Conservation (phyloP, 495 filamentous ascomycete species). For the Podospora pseudopauciseta region DNA sequence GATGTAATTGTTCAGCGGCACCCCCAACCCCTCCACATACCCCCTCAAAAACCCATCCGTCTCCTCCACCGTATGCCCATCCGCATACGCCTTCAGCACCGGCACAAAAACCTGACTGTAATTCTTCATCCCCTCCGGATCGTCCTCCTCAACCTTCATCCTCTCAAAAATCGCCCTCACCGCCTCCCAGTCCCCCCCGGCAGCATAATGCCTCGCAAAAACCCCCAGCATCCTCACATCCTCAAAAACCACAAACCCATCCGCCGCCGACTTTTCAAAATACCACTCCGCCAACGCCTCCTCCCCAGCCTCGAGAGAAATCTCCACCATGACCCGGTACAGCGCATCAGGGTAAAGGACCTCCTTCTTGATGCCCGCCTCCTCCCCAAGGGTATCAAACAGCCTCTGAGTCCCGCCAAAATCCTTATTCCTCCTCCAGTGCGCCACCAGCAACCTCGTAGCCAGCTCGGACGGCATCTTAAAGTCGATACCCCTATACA, state of each 20-base stretch:
- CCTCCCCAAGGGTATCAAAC: slow-evolving; percentile 27
- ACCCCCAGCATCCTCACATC: slow-evolving; percentile 35
- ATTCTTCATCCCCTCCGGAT: slow-evolving; percentile 9
- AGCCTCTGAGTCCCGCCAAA: slow-evolving; percentile 26
- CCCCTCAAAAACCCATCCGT: slow-evolving; percentile 40
- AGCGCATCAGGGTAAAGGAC: slow-evolving; percentile 25
- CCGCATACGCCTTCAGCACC: slow-evolving; percentile 43
- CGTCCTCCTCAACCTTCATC: slow-evolving; percentile 26
- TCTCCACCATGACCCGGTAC: slow-evolving; percentile 40
- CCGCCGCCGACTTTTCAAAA: slow-evolving; percentile 18
- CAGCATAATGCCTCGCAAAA: slow-evolving; percentile 40
- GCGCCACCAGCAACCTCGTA: slow-evolving; percentile 29
- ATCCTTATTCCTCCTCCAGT: slow-evolving; percentile 30
- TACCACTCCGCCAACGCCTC: slow-evolving; percentile 29
- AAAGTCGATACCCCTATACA: slow-evolving; percentile 16
- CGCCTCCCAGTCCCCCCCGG: slow-evolving; percentile 44
- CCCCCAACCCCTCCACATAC: slow-evolving; percentile 34
- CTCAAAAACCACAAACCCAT: slow-evolving; percentile 21
- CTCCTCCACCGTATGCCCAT: slow-evolving; percentile 39
- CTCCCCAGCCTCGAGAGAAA: slow-evolving; percentile 38
- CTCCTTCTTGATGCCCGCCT: slow-evolving; percentile 18
- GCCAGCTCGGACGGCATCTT: slow-evolving; percentile 33
- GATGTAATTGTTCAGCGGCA: slow-evolving; percentile 35
- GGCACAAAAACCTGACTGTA: slow-evolving; percentile 37
- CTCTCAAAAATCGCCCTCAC: slow-evolving; percentile 36